A percentile compares a stretch with the other conserved stretches of the same genome.
Conservation (phyloP, 1,284 basidiomycete genomes). For the Mycena sp. region DNA sequence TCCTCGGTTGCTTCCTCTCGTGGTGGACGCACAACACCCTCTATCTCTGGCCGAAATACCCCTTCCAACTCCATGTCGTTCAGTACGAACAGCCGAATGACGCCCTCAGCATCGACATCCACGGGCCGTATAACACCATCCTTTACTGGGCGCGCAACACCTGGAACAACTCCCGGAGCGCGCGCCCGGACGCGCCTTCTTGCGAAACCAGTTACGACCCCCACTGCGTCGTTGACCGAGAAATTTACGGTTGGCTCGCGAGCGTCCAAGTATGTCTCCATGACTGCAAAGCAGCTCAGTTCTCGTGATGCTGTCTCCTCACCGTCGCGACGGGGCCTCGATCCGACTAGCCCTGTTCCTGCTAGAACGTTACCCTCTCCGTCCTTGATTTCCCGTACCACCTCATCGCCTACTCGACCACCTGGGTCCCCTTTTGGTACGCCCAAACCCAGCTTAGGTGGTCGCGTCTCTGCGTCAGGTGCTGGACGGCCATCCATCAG, state of each 20-base stretch:
- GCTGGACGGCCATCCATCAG: slow-evolving; percentile 54
- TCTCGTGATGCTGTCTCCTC: slow-evolving; percentile 50
- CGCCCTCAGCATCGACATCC: slow-evolving; percentile 25
- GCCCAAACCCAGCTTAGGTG: slow-evolving; percentile 59
- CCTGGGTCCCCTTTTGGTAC: slow-evolving; percentile 68
- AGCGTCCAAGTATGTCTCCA: slow-evolving; percentile 83
- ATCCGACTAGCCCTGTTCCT: slow-evolving; percentile 49
- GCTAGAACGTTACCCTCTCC: slow-evolving; percentile 45
- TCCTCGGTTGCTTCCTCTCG: slow-evolving; percentile 83
- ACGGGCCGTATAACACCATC: slow-evolving; percentile 35
- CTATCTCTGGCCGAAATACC: no score
- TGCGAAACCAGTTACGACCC: slow-evolving; percentile 41
- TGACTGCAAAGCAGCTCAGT: slow-evolving; percentile 84
- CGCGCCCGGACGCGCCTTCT: slow-evolving; percentile 42
- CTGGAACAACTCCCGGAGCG: slow-evolving; percentile 48
- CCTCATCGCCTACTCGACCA: slow-evolving; percentile 43
- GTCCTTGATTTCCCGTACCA: slow-evolving; percentile 35
- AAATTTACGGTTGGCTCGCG: slow-evolving; percentile 83
- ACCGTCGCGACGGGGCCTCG: slow-evolving; percentile 39
- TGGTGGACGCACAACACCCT: slow-evolving; percentile 65
- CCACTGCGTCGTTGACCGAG: slow-evolving; percentile 40
- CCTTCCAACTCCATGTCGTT: slow-evolving; percentile 48
- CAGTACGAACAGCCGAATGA: slow-evolving; percentile 36
- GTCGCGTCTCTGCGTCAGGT: slow-evolving; percentile 51
- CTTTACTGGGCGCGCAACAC: slow-evolving; percentile 39